phyloP scores from a whole-genome alignment of 441 rosid species.

The Metrosideros polymorpha region DNA sequence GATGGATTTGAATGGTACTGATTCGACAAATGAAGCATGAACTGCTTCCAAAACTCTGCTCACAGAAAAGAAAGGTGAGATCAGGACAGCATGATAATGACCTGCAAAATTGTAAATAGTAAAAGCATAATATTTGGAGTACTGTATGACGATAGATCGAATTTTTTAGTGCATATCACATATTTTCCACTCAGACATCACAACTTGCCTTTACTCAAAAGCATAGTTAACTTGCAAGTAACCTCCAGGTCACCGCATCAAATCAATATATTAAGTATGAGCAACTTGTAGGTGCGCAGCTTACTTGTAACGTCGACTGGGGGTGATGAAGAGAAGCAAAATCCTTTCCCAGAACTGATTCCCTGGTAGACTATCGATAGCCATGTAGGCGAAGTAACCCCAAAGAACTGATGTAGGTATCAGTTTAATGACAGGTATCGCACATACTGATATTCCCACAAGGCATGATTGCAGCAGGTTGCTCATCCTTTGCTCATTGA shows the following conservation, averaged over 20 bases:
- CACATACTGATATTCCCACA: background rate
- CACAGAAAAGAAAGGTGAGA: background rate
- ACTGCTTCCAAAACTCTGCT: conserved; percentile 60
- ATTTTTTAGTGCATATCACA: background rate
- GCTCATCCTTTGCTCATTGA: conserved; percentile 1
- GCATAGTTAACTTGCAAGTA: background rate
- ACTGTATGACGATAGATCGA: background rate
- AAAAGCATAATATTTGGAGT: background rate
- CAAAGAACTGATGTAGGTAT: background rate
- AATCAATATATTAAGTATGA: background rate
- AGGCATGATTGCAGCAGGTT: background rate
- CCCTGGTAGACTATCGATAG: background rate
- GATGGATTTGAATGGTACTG: conserved; percentile 60
- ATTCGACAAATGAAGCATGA: conserved; percentile 76
- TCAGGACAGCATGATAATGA: background rate
- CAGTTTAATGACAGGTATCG: background rate
- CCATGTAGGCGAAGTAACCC: conserved; percentile 4
- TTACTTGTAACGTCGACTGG: background rate
- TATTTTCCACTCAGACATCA: background rate
- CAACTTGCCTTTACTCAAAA: background rate
- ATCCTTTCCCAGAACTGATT: conserved; percentile 1
- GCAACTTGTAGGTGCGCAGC: background rate
- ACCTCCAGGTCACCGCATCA: background rate
- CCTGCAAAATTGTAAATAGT: background rate
- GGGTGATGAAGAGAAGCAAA: background rate